Percentiles rank a stretch among this genome's conserved stretches.
Evolutionary conservation across 2,329 filamentous ascomycete species (phyloP).

Genomic region (Atkinsonella hypoxylon): DNA sequence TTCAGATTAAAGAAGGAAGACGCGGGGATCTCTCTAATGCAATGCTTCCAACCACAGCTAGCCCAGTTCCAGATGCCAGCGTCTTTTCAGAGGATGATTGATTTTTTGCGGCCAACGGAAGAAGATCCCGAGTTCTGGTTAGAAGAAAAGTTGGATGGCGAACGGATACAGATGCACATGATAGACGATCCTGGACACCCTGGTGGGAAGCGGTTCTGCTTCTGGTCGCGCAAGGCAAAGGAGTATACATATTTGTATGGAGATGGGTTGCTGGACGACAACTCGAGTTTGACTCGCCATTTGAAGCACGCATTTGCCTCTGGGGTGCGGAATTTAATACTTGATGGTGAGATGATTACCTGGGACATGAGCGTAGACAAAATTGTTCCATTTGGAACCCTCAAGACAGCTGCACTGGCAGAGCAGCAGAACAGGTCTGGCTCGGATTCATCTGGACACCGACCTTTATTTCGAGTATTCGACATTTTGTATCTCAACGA

Average conservation of each 20-base stretch:
- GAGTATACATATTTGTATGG: constrained; percentile 95
- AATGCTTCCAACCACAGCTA: constrained; percentile 92
- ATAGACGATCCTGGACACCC: constrained; percentile 51
- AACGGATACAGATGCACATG: constrained; percentile 96
- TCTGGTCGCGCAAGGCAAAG: constrained; percentile 94
- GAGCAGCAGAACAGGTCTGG: constrained; percentile 56
- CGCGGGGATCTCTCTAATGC: constrained; percentile 69
- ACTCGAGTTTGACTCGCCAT: constrained; percentile 68
- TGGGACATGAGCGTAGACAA: constrained; percentile 84
- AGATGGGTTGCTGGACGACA: constrained; percentile 57
- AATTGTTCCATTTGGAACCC: constrained; percentile 78
- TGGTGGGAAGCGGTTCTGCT: constrained; percentile 65
- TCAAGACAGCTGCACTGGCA: constrained; percentile 79
- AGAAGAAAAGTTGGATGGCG: constrained; percentile 93
- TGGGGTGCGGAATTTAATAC: constrained; percentile 72
- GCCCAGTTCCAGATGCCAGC: constrained; percentile 82
- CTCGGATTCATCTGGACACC: constrained; percentile 32
- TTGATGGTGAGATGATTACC: constrained; percentile 97
- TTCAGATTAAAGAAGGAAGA: constrained; percentile 64
- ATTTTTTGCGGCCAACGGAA: constrained; percentile 50
- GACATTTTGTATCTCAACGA: constrained; percentile 87
- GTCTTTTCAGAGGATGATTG: constrained; percentile 65
- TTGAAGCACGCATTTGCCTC: constrained; percentile 64
- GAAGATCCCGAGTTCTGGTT: constrained; percentile 83
- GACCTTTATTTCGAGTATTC: constrained; percentile 76